Evolutionary conservation across 495 filamentous ascomycete species (phyloP).

Genomic region (Aspergillus cristatus): DNA sequence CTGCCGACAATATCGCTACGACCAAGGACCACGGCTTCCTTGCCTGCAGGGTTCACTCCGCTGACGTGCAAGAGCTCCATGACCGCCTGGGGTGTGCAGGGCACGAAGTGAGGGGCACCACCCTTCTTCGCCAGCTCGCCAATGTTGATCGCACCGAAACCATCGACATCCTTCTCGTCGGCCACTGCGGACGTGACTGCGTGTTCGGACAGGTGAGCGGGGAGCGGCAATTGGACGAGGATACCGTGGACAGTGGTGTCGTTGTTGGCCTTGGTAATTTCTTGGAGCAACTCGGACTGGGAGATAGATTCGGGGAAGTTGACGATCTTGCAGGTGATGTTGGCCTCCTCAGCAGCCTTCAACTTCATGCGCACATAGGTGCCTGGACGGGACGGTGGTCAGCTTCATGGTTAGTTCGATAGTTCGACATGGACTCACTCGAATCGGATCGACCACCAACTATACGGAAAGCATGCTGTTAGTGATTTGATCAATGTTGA

Average conservation of each 20-base stretch:
- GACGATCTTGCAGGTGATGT: conserved; percentile 77
- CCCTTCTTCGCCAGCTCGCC: conserved; percentile 93
- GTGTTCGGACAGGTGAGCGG: conserved; percentile 81
- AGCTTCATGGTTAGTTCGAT: conserved; percentile 1
- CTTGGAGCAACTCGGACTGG: conserved; percentile 75
- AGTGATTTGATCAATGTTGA: too few species aligned
- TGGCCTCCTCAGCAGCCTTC: conserved; percentile 93
- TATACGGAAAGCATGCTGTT: conserved; percentile 12
- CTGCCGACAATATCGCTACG: conserved; percentile 96
- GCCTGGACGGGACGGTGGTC: conserved; percentile 41
- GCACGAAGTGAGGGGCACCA: conserved; percentile 75
- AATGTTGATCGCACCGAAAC: conserved; percentile 88
- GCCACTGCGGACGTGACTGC: conserved; percentile 80
- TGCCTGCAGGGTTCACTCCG: conserved; percentile 74
- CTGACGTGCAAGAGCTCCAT: conserved; percentile 84
- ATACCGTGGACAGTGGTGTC: conserved; percentile 84
- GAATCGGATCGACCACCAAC: conserved; percentile 90
- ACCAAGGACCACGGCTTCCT: conserved; percentile 90
- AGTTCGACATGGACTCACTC: conserved; percentile 44
- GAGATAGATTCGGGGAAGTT: conserved; percentile 73
- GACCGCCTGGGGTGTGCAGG: conserved; percentile 94
- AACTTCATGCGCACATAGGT: conserved; percentile 99
- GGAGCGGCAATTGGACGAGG: conserved; percentile 86
- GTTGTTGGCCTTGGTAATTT: conserved; percentile 75
- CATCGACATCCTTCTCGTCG: conserved; percentile 95